Base-by-base conservation (phyloP, 2,329 filamentous ascomycete species). In the Tolypocladium tundrense region DNA sequence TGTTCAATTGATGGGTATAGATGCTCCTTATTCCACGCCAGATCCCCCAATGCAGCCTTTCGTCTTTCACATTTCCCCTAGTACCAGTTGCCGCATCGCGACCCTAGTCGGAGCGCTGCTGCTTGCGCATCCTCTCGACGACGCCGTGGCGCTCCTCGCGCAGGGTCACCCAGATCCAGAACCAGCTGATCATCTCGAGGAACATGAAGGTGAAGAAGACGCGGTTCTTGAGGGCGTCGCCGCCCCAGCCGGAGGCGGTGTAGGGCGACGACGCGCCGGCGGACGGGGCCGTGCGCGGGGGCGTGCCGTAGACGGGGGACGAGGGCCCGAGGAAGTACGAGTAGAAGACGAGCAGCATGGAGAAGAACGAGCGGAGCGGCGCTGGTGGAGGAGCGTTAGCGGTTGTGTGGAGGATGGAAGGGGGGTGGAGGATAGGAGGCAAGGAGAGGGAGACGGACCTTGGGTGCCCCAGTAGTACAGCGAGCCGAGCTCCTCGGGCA, bases 131-230 rank as follows among this genome's bases (percentile, higher is more conserved):
- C 61, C 72, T 73, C 9, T 66, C 66, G 11, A 76, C 59, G 3
- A 82, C 67, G 24, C 70, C 73, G 5, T 66, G 62, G n/a, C 74
- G 68, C 75, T 91, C 88, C 66, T 91, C 88, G 56, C 84, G 77
- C 65, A 91, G 70, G 5, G 84, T 88, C 37, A 87, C 79, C 79
- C 85, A 90, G 31, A 84, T 85, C 91, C 91, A 96, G 72, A 96
- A 91, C 90, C 91, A 96, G 60, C 82, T 81, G 63, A 90, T 78
- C 70, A 90, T 83, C 77, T 97, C 92, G 68, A 96, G 68, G 66
- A 96, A 94, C 10, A 85, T 85, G 73, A 91, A 94, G 0, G 88
- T 86, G 69, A 97, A 95, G 45, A 96, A 84, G 45, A 96, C 77
- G 55, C 90, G 83, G 69, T 95, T 96, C 76, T 92, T 91, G 65